Base-by-base conservation (phyloP, 495 filamentous ascomycete species). In the Trichoderma orchidacearum region DNA sequence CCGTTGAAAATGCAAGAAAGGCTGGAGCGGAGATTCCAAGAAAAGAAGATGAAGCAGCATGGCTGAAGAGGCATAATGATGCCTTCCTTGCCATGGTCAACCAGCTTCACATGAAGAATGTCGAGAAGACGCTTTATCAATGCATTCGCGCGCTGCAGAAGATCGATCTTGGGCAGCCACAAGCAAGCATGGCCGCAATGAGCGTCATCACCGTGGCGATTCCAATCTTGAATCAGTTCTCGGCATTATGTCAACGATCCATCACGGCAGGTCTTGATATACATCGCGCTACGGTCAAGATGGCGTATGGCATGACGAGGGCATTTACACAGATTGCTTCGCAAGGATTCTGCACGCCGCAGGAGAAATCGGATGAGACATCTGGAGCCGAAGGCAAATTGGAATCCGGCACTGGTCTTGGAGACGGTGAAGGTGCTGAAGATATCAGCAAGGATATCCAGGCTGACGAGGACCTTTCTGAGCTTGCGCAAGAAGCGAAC, bases 381-480 rank as follows among this genome's bases (percentile, higher is more conserved):
- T 74, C 79, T 25, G 78, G 81, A 32, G 79, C 85, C 59, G 75
- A 80, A 17, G 86, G 89, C 5, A 82, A 91, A 60, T 74, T 95
- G 36, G 91, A 99, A 67, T 80, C 77, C 52, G 94, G 94, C n/a
- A 97, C 91, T 4, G 94, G 94, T 25, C 80, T 99, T n/a, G 94
- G 93, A 29, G 92, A 96, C 56, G 92, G 91, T 12, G 87, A 96
- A 63, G 94, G 90, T 25, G 89, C 85, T 1, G 89, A 97, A 64
- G 91, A 99, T 71, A 96, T 99, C 56, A 96, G 90, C 70, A 96
- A 97, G 62, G 92, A 97, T 64, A 84, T 99, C 51, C 80, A 87
- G 58, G 85, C 89, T 50, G 92, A 97, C 58, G 94, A 99, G 69
- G 89, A 97, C 68, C 68, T 99, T 12, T 84, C 86, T 1, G 94